These are phyloP conservation scores for Mortierella sp. DNA, from an alignment of 371 early-diverging fungal species.

Conservation along the genomic window DNA sequence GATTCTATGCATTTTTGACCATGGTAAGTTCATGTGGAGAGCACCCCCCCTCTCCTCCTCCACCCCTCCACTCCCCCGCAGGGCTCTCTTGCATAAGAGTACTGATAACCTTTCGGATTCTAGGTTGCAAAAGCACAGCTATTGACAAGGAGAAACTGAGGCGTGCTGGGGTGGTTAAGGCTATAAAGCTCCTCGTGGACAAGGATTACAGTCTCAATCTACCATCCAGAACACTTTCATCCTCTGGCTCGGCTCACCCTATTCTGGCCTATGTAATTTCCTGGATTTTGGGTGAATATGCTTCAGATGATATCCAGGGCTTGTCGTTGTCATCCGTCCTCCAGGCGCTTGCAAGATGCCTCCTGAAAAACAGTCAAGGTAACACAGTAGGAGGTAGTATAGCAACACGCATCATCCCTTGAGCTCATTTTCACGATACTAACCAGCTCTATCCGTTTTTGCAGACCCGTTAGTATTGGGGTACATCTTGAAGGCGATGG, in stretches of 20 bases:
- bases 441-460: background rate
- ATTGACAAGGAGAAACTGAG: constrained; percentile 29
- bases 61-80: background rate
- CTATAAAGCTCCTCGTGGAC: constrained; percentile 19
- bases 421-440: background rate
- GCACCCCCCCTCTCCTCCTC: background rate
- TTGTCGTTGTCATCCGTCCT: constrained; percentile 8
- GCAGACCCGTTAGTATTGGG: constrained; percentile 28
- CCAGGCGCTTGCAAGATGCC: constrained; percentile 27
- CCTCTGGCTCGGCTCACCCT: background rate
- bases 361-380: constrained; percentile 33
- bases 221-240: background rate
- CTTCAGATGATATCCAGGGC: constrained; percentile 14
- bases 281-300: constrained; percentile 46
- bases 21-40: constrained; percentile 15
- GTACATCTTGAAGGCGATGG: constrained; percentile 29
- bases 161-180: constrained; percentile 23
- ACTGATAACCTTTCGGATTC: background rate
- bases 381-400: constrained; percentile 1
- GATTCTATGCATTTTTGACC: constrained; percentile 33
- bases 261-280: constrained; percentile 31
- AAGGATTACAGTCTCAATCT: constrained; percentile 14
- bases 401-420: no score
- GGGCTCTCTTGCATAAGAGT: no score
- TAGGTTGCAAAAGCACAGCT: constrained; percentile 34